Base-by-base conservation (phyloP, 352 stramenopile species). In the Pythium graminicola region DNA sequence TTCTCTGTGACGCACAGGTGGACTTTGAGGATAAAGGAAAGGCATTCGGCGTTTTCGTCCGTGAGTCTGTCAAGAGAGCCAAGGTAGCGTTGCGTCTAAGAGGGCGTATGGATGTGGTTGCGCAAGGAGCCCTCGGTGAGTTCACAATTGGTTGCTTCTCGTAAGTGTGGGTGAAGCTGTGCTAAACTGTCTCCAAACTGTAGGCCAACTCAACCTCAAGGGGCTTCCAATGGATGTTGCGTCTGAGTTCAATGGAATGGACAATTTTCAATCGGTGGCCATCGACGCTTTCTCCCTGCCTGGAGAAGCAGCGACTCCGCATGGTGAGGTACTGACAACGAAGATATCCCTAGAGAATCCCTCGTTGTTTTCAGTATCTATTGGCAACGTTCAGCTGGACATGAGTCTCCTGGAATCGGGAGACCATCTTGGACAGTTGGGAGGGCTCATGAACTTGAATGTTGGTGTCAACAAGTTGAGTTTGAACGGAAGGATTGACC, bases 261-360 rank as follows among this genome's bases (percentile, higher is more conserved):
- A 71, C 36, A 71, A 85, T 26, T 81, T 91, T 23, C 50, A 67
- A 19, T 56, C 70, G 29, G 75, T 91, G n/a, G 68, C 59, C 7
- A 76, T 91, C 19, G 49, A 85, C 19, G 70, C 54, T 7, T 91
- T 91, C 49, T 50, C 48, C 6, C 58, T 91, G 0, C 80, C 80
- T 27, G 80, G 80, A 20, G 67, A 67, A 51, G 65, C 63, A 10
- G 35, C 67, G 3, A 54, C 54, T 1, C 54, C 70, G 7, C 48
- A 60, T 36, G 66, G 74, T 24, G 80, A 91, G 66, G 59, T 52
- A 9, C 76, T 91, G 14, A 54, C 65, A 29, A 77, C 78, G 0
- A 62, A 72, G 29, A 85, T 91, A 54, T 65, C 73, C 43, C 73
- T 91, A 22, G 69, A 56, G 58, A 91, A 91, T 27, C 80, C 80